A percentile compares a stretch with the other conserved stretches of the same genome.
Evolutionary conservation across 495 filamentous ascomycete genomes (phyloP).

Genomic region (Tuber microsphaerosporum): DNA sequence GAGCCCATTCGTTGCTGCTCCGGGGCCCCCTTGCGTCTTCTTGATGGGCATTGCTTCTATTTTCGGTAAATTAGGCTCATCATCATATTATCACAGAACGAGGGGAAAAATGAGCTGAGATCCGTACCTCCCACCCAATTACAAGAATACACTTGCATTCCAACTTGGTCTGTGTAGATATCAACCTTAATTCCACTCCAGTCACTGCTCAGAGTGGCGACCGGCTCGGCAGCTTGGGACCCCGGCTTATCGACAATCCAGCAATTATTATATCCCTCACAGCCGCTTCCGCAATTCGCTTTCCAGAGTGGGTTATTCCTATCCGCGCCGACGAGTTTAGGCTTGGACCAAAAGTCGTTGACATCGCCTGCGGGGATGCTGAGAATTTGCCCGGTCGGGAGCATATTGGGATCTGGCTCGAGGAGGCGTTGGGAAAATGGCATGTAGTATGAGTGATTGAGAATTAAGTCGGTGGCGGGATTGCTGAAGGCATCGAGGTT

Average conservation of each 20-base stretch:
- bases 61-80: not conserved
- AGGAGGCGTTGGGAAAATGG: conserved; percentile 66
- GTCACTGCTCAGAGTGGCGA: conserved; percentile 53
- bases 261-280: conserved; percentile 74
- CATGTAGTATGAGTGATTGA: conserved; percentile 64
- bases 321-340: conserved; percentile 62
- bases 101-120: conserved; percentile 38
- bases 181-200: conserved; percentile 64
- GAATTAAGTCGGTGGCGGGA: conserved; percentile 53
- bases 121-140: conserved; percentile 62
- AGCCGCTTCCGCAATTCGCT: conserved; percentile 59
- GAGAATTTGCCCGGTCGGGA: conserved; percentile 66
- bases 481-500: conserved; percentile 71
- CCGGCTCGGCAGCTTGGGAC: conserved; percentile 50
- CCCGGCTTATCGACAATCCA: conserved; percentile 61
- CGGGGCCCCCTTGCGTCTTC: conserved; percentile 58
- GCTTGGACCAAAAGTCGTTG: conserved; percentile 62
- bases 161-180: conserved; percentile 62
- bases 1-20: conserved; percentile 42
- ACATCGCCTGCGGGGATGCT: conserved; percentile 53
- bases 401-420: conserved; percentile 58
- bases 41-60: conserved; percentile 50
- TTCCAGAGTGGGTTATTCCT: conserved; percentile 48
- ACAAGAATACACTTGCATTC: conserved; percentile 65
- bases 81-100: not conserved